Evolutionary conservation across 2,329 filamentous ascomycete species (phyloP).

Genomic region (Corinectria fuckeliana): DNA sequence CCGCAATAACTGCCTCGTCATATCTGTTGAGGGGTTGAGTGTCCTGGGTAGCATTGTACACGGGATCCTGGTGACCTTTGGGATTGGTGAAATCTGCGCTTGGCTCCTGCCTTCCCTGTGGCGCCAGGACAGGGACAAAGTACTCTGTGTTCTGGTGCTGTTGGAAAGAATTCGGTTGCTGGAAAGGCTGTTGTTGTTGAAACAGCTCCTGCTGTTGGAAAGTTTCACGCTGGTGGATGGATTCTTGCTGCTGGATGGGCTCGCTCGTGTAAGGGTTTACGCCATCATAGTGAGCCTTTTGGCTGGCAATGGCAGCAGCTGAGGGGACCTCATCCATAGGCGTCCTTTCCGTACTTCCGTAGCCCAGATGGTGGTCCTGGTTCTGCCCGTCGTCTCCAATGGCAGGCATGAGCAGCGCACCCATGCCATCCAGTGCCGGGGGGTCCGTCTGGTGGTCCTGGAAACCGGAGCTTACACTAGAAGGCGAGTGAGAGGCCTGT

Average conservation of each 20-base stretch:
- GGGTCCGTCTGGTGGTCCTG: slow-evolving; percentile 54
- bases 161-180: slow-evolving; percentile 18
- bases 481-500: slow-evolving; percentile 79
- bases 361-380: slow-evolving; percentile 45
- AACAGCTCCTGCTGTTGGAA: background rate
- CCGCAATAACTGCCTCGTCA: slow-evolving; percentile 7
- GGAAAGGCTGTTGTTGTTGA: slow-evolving; percentile 44
- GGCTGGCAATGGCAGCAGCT: slow-evolving; percentile 56
- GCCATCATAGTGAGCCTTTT: slow-evolving; percentile 60
- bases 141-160: slow-evolving; percentile 20
- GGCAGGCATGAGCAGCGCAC: slow-evolving; percentile 52
- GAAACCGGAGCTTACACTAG: slow-evolving; percentile 77
- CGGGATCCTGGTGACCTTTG: slow-evolving; percentile 6
- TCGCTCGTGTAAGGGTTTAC: slow-evolving; percentile 64
- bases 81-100: slow-evolving; percentile 8
- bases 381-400: slow-evolving; percentile 43
- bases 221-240: background rate
- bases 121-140: slow-evolving; percentile 13
- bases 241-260: slow-evolving; percentile 40
- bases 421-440: slow-evolving; percentile 65
- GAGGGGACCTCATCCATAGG: slow-evolving; percentile 58
- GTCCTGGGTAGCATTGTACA: slow-evolving; percentile 12
- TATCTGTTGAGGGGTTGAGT: slow-evolving; percentile 17
- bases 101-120: slow-evolving; percentile 23
- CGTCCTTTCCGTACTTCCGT: slow-evolving; percentile 53